Evolutionary conservation across 164 flowering plant species (phyloP), one percentile per base, ranked within the genome.

Genomic region (Vitis cinerea): DNA sequence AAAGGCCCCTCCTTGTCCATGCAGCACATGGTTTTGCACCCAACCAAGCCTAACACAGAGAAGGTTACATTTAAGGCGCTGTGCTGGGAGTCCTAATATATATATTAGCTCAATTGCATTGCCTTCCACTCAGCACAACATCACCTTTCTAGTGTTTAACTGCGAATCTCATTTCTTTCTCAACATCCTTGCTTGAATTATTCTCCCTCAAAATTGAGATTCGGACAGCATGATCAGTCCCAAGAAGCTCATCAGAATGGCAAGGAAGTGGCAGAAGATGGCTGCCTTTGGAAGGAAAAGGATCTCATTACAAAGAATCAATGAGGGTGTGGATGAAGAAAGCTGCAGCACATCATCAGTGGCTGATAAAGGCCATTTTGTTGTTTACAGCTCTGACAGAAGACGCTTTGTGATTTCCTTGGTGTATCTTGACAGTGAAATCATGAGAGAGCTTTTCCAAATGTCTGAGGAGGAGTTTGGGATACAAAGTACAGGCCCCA

Each of bases 241-340:
- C 52, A 77, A 72, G 65, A 72, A 72, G 54, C 80, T 81, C 51
- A 49, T 75, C 64, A 70, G 52, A 61, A 50, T 81, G 71, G 74
- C 71, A 23, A 70, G 67, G 67, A 70, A 74, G 63, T 74, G 81
- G 81, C 67, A 63, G 23, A 70, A 63, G 48, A 0, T 68, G 3
- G 78, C 76, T 13, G 66, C 58, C 3, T n/a, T 15, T 1, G 51
- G 57, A n/a, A 51, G 77, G 11, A 71, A 63, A 50, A 64, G 76
- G 30, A 73, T 77, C 37, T 51, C 71, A 19, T 2, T 58, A 19
- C 70, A 63, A 53, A 63, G 31, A 61, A 19, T 16, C 23, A 10
- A 15, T 6, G 44, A 2, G 37, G 50, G 13, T 48, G 31, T 11
- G 4, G 63, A 57, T 10, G 19, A 63, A 58, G 37, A 63, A 5